A percentile compares a stretch with the other conserved stretches of the same genome.
Evolutionary conservation across 2,329 filamentous ascomycete genomes (phyloP).

Genomic region (Trichoderma koningii): DNA sequence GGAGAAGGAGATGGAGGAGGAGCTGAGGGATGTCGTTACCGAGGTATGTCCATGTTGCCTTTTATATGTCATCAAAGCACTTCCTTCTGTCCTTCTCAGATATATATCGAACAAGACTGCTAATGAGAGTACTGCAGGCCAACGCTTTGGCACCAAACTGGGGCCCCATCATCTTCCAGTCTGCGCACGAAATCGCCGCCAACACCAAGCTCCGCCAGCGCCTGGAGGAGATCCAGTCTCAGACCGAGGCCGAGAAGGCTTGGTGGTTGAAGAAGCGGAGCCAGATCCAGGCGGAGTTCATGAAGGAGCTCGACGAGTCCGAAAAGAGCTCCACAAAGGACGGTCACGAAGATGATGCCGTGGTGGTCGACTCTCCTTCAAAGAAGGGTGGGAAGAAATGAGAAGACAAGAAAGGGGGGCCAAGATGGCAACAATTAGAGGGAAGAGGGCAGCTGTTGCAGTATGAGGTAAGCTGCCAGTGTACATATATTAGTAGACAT

Average conservation of each 20-base stretch:
- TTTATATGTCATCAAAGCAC: not conserved
- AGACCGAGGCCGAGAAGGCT: slow-evolving; percentile 72
- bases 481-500: slow-evolving; percentile 22
- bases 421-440: too few relatives aligned
- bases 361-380: slow-evolving; percentile 66
- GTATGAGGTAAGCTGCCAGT: not conserved
- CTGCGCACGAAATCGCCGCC: slow-evolving; percentile 91
- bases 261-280: slow-evolving; percentile 90
- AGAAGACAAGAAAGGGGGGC: not conserved
- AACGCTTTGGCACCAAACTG: slow-evolving; percentile 86
- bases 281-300: slow-evolving; percentile 72
- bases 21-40: slow-evolving; percentile 88
- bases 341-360: slow-evolving; percentile 52
- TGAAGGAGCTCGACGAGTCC: slow-evolving; percentile 78
- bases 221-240: slow-evolving; percentile 72
- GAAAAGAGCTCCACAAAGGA: slow-evolving; percentile 48
- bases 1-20: slow-evolving; percentile 97
- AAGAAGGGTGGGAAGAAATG: slow-evolving; percentile 26
- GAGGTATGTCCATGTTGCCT: slow-evolving; percentile 62
- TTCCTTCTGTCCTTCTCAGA: not conserved
- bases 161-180: slow-evolving; percentile 96
- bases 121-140: slow-evolving; percentile 58
- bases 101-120: not conserved
- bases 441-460: not conserved
- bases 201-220: slow-evolving; percentile 76